Base-by-base conservation (phyloP, 2,329 filamentous ascomycete species). In the Amauroascus verrucosus region DNA sequence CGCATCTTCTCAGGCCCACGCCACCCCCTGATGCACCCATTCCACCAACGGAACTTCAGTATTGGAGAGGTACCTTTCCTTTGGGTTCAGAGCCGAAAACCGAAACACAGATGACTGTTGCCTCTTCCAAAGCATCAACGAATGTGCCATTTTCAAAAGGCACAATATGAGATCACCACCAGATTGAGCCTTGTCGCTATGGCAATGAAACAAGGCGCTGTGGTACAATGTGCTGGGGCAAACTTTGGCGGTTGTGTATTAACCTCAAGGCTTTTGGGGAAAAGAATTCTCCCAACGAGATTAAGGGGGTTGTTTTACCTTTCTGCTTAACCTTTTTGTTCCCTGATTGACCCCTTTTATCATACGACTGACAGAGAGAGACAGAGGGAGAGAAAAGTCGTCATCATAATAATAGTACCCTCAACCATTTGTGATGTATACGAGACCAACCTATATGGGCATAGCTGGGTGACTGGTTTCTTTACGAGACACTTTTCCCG, bases 11-110 rank as follows among this genome's bases (percentile, higher is more conserved):
- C 41, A 24, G 35, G 26, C 20, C 26, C 48, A 32, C n/a, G 48
- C 48, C 48, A 50, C 48, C 48, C 48, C 48, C 48, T 50, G 48
- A 41, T 50, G 37, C 35, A 40, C 8, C 6, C 13, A 20, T 1
- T 14, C 13, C 24, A n/a, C n/a, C n/a, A n/a, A n/a, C n/a, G n/a
- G n/a, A n/a, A n/a, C 5, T 13, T 49, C 40, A 8, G 22, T 41
- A 40, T 28, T 32, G 14, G 24, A 41, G 32, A 13, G 35, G 35
- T 41, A 41, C 48, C 48, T 50, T 50, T 50, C 24, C 24, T 20
- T 20, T 41, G 35, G 48, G 37, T 16, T 50, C 24, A 41, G 18
- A 30, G 14, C 33, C 47, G 20, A 40, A 28, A 28, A 38, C 24
- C 20, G 35, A 40, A 33, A 13, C 32, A 13, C 33, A 35, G 33